Conservation (phyloP, 352 stramenopile genomes). For the Pythium grandisporangium region DNA sequence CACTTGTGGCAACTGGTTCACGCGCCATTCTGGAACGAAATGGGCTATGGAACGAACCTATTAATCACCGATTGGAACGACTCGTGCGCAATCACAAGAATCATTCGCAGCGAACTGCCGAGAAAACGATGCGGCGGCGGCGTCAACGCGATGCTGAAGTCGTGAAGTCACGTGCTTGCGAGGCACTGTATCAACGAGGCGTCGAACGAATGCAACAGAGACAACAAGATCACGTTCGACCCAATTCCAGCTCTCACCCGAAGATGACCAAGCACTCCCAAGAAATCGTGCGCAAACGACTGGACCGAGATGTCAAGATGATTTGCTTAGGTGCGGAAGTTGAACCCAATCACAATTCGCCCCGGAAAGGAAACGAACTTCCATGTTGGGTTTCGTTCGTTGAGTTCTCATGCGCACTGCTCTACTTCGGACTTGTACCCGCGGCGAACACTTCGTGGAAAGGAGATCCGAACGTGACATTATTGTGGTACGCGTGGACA, state of each 20-base stretch:
- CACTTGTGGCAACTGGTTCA: slow-evolving; percentile 37
- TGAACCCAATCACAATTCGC: no score
- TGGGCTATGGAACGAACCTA: slow-evolving; percentile 33
- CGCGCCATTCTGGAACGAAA: slow-evolving; percentile 40
- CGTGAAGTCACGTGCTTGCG: slow-evolving; percentile 20
- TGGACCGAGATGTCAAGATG: slow-evolving; percentile 23
- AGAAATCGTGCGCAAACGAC: slow-evolving; percentile 23
- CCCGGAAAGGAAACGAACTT: no score
- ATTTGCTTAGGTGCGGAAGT: slow-evolving; percentile 23
- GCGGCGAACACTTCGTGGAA: slow-evolving; percentile 26
- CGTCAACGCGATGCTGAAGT: slow-evolving; percentile 3
- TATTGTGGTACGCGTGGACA: slow-evolving; percentile 47
- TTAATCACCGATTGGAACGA: slow-evolving; percentile 20
- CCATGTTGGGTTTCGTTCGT: slow-evolving; percentile 22
- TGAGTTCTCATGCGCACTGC: slow-evolving; percentile 44
- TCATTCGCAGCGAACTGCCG: no score
- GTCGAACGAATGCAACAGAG: slow-evolving; percentile 20
- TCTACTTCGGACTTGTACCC: slow-evolving; percentile 48
- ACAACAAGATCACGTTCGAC: background rate
- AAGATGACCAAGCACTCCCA: slow-evolving; percentile 27
- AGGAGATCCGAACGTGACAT: slow-evolving; percentile 17
- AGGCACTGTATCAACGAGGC: slow-evolving; percentile 40
- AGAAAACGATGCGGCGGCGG: background rate
- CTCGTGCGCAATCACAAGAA: slow-evolving; percentile 9
- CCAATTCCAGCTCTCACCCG: slow-evolving; percentile 9